These are phyloP conservation scores for Tetratostichococcus sp. DNA, from an alignment of 139 green algal genomes.

Conservation along the genomic window DNA sequence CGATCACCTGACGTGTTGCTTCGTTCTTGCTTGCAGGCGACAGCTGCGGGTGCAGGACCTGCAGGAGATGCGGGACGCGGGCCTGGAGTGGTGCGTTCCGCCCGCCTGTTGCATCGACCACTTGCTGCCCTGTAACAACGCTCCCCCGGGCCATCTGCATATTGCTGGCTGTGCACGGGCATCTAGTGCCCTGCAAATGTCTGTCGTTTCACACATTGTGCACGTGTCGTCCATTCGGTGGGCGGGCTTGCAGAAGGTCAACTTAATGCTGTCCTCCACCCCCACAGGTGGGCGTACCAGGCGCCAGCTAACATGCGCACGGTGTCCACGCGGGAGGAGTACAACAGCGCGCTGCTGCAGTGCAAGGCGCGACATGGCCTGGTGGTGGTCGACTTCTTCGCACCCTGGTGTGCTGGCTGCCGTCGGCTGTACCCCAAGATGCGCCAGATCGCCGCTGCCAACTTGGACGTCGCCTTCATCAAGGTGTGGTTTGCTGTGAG, in stretches of 20 bases:
- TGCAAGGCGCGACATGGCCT: conserved; percentile 52
- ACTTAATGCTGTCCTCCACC: too few relatives aligned
- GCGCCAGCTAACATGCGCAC: not conserved
- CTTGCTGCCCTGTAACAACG: not conserved
- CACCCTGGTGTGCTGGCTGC: conserved; percentile 85
- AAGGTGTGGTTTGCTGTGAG: not conserved
- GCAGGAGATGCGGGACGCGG: not conserved
- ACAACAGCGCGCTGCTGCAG: not conserved
- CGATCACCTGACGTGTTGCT: not conserved
- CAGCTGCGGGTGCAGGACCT: not conserved
- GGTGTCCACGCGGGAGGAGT: not conserved
- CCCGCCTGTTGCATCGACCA: too few relatives aligned
- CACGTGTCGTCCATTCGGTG: too few relatives aligned
- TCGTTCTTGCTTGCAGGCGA: not conserved
- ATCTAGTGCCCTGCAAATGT: too few relatives aligned
- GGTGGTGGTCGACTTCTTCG: conserved; percentile 87
- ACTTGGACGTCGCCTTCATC: not conserved
- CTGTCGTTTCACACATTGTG: too few relatives aligned
- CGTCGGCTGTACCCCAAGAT: conserved; percentile 84
- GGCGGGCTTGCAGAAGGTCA: too few relatives aligned
- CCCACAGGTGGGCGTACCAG: too few relatives aligned
- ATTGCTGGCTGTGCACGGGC: too few relatives aligned
- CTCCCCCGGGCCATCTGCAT: too few relatives aligned
- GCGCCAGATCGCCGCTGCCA: not conserved
- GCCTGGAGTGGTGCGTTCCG: not conserved